phyloP scores from a whole-genome alignment of 345 rosid genomes.

The Eucalyptus caleyi region DNA sequence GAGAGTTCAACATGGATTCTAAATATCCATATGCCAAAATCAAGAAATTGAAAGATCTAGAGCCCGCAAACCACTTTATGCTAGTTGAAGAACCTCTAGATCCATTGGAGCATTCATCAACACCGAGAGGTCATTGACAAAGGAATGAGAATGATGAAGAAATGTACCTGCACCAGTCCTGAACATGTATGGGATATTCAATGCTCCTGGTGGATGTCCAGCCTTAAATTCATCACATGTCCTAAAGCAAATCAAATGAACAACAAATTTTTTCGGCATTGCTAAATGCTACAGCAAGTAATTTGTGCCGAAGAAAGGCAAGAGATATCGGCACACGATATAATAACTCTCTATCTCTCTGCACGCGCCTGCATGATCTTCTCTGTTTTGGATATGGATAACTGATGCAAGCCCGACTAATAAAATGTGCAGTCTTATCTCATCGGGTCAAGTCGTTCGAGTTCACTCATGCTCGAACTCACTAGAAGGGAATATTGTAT shows the following conservation, averaged over 20 bases:
- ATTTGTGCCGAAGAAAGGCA: background rate
- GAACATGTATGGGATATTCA: constrained; percentile 17
- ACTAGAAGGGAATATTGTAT: background rate
- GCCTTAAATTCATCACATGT: constrained; percentile 13
- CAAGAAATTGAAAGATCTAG: background rate
- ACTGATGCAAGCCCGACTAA: background rate
- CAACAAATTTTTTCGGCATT: background rate
- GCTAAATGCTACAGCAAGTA: background rate
- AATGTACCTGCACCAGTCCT: background rate
- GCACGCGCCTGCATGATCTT: background rate
- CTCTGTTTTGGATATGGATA: background rate
- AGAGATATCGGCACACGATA: background rate
- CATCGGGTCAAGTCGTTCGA: background rate
- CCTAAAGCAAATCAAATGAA: background rate
- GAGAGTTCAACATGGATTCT: background rate
- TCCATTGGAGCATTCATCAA: background rate
- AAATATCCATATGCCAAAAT: background rate
- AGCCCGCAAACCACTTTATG: background rate
- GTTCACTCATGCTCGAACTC: background rate
- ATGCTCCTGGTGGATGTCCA: constrained; percentile 16
- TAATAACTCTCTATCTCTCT: background rate
- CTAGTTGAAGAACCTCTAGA: background rate
- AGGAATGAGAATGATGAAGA: background rate
- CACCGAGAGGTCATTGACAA: background rate
- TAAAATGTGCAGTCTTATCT: background rate